Conservation (phyloP, 108 stramenopile genomes). For the Pelagomonas calceolata region DNA sequence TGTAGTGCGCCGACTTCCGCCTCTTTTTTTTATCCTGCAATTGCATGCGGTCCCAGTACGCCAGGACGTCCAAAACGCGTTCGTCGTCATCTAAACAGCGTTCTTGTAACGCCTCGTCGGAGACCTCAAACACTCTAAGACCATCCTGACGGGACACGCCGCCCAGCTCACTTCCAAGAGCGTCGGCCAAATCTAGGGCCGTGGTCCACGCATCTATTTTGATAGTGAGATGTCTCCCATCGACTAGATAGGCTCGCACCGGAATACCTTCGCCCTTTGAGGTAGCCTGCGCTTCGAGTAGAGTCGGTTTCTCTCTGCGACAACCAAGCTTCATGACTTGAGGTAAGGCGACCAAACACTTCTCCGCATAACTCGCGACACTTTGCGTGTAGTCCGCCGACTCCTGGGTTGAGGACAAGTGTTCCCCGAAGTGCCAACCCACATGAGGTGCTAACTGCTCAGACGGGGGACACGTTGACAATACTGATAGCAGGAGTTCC, state of each 20-base stretch:
- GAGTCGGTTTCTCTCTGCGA: slow-evolving; percentile 22
- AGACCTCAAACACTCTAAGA: slow-evolving; percentile 26
- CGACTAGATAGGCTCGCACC: slow-evolving; percentile 23
- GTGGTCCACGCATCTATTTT: slow-evolving; percentile 20
- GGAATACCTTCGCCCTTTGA: neutral
- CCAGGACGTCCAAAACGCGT: slow-evolving; percentile 26
- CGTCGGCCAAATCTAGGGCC: slow-evolving; percentile 14
- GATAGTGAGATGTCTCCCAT: slow-evolving; percentile 17
- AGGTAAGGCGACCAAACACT: slow-evolving; percentile 5
- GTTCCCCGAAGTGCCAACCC: slow-evolving; percentile 3
- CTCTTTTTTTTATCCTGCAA: slow-evolving; percentile 12
- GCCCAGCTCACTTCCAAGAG: slow-evolving; percentile 1
- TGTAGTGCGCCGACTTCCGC: slow-evolving; percentile 11
- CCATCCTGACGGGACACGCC: slow-evolving; percentile 5
- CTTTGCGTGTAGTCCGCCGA: neutral
- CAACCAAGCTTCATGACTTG: slow-evolving; percentile 16
- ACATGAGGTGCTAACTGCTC: slow-evolving; percentile 10
- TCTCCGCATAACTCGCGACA: slow-evolving; percentile 21
- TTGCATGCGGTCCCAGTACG: slow-evolving; percentile 25
- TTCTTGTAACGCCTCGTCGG: slow-evolving; percentile 20
- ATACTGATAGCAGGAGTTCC: slow-evolving; percentile 21
- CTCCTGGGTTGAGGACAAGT: neutral
- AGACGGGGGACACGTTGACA: slow-evolving; percentile 18
- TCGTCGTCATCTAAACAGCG: slow-evolving; percentile 28
- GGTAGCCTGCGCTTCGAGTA: slow-evolving; percentile 21